Evolutionary conservation across 169 alveolate species (phyloP).

Genomic region (Plasmodium cynomolgi): DNA sequence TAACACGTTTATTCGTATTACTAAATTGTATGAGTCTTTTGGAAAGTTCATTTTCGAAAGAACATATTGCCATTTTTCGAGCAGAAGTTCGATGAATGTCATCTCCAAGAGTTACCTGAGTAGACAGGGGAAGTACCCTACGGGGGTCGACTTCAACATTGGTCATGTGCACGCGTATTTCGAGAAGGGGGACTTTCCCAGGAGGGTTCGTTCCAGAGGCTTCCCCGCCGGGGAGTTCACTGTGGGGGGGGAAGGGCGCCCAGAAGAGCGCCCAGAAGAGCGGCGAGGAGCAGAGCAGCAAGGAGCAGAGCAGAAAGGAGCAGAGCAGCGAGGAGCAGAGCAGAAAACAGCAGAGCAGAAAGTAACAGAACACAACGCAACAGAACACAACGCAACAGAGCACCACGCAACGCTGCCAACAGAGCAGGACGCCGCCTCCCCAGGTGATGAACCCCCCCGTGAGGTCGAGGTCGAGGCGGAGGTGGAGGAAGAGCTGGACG

Average conservation of each 20-base stretch:
- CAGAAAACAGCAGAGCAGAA: too few relatives aligned
- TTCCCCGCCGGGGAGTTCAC: too few relatives aligned
- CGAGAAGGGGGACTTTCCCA: background rate
- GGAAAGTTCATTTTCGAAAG: conserved; percentile 36
- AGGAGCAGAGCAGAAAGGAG: too few relatives aligned
- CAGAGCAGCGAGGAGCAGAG: too few relatives aligned
- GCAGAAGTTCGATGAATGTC: background rate
- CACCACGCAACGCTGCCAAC: background rate
- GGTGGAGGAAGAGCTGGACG: conserved; percentile 6
- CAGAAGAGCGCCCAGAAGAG: background rate
- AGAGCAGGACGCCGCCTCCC: background rate
- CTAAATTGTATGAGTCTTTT: conserved; percentile 2
- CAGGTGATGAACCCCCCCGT: background rate
- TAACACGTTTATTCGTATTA: conserved; percentile 26
- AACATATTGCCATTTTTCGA: conserved; percentile 6
- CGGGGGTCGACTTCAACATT: conserved; percentile 1
- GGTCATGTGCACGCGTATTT: conserved; percentile 32
- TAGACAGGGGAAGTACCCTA: conserved; percentile 7
- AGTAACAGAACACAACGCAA: too few relatives aligned
- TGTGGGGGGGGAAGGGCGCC: background rate
- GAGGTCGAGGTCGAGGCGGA: background rate
- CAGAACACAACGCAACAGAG: too few relatives aligned
- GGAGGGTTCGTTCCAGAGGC: background rate
- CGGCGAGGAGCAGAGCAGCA: too few relatives aligned
- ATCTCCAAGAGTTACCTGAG: conserved; percentile 5